Percentiles rank a stretch among this genome's conserved stretches.
These are phyloP conservation scores for Colletotrichum melonis DNA, from an alignment of 2,329 filamentous ascomycete species.

Conservation along the genomic window DNA sequence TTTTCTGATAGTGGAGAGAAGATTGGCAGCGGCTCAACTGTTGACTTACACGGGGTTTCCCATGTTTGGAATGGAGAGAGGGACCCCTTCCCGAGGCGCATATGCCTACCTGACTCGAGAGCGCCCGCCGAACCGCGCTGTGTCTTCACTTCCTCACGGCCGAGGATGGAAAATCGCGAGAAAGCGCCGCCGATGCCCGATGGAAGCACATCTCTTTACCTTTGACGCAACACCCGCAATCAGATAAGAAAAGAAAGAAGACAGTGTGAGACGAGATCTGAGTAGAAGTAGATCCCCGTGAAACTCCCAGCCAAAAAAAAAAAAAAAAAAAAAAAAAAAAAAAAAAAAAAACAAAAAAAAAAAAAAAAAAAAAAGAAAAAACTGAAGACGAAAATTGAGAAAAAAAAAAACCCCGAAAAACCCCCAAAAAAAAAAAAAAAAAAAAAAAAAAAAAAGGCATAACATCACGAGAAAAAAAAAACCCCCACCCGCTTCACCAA, in stretches of 20 bases:
- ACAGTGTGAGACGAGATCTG: conserved; percentile 1
- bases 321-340: background rate
- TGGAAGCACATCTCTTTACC: background rate
- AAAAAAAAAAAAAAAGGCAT: background rate
- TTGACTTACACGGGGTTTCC: conserved; percentile 18
- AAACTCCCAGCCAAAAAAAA: background rate
- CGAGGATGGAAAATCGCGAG: background rate
- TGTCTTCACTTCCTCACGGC: conserved; percentile 13
- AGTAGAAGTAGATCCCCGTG: conserved; percentile 13
- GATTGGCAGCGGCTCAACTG: conserved; percentile 26
- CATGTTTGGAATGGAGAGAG: background rate
- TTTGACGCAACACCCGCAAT: background rate
- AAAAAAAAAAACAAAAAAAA: background rate
- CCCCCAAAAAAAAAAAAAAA: background rate
- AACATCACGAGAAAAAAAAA: background rate
- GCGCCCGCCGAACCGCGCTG: conserved; percentile 2
- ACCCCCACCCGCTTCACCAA: background rate
- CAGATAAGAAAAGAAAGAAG: background rate
- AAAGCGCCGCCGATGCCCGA: background rate
- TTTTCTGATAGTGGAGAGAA: conserved; percentile 8
- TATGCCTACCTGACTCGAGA: conserved; percentile 29
- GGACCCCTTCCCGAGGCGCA: too few relatives aligned
- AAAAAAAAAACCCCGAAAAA: too few relatives aligned
- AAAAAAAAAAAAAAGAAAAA: background rate
- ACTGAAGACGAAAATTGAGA: too few relatives aligned